These are phyloP conservation scores for Amanita rimosa DNA, from an alignment of 768 basidiomycete genomes.

Conservation along the genomic window DNA sequence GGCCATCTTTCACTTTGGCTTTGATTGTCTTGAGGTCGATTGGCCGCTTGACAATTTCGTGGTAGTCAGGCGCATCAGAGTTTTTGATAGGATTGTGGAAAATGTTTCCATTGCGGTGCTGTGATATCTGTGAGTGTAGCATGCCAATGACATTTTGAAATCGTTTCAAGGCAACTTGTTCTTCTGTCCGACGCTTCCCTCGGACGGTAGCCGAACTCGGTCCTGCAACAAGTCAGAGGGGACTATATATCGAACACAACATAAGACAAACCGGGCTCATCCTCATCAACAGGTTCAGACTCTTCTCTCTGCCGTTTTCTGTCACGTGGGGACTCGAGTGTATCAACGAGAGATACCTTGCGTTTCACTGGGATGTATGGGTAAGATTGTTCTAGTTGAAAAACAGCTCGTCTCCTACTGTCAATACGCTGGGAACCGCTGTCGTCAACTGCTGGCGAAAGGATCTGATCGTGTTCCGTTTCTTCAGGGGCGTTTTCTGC, in stretches of 20 bases:
- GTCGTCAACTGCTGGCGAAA: slow-evolving; percentile 19
- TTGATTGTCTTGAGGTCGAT: slow-evolving; percentile 96
- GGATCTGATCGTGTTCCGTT: slow-evolving; percentile 19
- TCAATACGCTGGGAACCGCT: slow-evolving; percentile 17
- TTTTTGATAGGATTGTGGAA: slow-evolving; percentile 86
- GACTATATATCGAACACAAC: slow-evolving; percentile 6
- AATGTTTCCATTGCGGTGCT: slow-evolving; percentile 81
- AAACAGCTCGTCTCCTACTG: slow-evolving; percentile 11
- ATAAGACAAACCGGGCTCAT: slow-evolving; percentile 36
- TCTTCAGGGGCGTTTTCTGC: slow-evolving; percentile 17
- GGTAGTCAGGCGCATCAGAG: slow-evolving; percentile 85
- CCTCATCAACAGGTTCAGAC: slow-evolving; percentile 56
- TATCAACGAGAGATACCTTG: slow-evolving; percentile 45
- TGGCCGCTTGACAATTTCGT: slow-evolving; percentile 85
- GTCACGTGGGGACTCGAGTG: slow-evolving; percentile 34
- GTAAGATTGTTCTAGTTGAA: background rate
- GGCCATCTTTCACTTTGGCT: slow-evolving; percentile 70
- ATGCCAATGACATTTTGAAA: slow-evolving; percentile 77
- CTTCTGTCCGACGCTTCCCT: slow-evolving; percentile 27
- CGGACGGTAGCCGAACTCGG: slow-evolving; percentile 21
- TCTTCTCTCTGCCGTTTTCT: slow-evolving; percentile 55
- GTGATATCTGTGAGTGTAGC: slow-evolving; percentile 73
- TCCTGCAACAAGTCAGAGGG: slow-evolving; percentile 11
- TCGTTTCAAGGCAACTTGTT: slow-evolving; percentile 48
- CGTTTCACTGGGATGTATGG: slow-evolving; percentile 41